A percentile compares a stretch with the other conserved stretches of the same genome.
Conservation (phyloP, 331 rosid species). For the Pyrus hybrid region DNA sequence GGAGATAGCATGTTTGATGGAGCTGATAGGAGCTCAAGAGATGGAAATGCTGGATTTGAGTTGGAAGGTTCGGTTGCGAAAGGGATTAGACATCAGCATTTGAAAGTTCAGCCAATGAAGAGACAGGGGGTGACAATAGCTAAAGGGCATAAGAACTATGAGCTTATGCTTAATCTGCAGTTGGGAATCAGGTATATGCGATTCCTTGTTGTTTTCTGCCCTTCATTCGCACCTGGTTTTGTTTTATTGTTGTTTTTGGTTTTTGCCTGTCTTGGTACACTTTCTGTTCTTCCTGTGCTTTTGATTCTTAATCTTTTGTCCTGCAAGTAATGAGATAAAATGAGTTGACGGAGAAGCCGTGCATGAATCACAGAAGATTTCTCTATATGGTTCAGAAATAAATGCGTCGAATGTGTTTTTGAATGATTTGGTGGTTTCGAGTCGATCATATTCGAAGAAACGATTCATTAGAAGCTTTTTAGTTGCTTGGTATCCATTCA, state of each 20-base stretch:
- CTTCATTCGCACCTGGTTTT: background rate
- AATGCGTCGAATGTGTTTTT: background rate
- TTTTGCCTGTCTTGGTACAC: background rate
- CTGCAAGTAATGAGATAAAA: background rate
- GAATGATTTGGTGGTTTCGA: background rate
- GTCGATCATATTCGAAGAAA: background rate
- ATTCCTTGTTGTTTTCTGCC: constrained; percentile 13
- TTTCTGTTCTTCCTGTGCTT: constrained; percentile 1
- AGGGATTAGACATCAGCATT: constrained; percentile 4
- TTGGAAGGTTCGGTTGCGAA: constrained; percentile 14
- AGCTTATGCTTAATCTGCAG: constrained; percentile 92
- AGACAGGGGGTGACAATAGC: constrained; percentile 74
- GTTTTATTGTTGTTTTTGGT: background rate
- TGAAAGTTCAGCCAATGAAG: constrained; percentile 41
- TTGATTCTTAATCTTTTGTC: background rate
- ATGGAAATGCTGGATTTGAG: constrained; percentile 21
- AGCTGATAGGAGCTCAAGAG: constrained; percentile 21
- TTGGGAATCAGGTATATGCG: constrained; percentile 80
- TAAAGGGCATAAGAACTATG: constrained; percentile 85
- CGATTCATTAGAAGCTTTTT: background rate
- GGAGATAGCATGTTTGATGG: constrained; percentile 26
- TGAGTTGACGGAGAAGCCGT: background rate
- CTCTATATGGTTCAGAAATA: background rate
- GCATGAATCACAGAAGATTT: background rate
- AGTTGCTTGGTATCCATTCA: too few relatives aligned